Conservation (phyloP, 73 alveolate genomes). For the Blepharisma stoltei region DNA sequence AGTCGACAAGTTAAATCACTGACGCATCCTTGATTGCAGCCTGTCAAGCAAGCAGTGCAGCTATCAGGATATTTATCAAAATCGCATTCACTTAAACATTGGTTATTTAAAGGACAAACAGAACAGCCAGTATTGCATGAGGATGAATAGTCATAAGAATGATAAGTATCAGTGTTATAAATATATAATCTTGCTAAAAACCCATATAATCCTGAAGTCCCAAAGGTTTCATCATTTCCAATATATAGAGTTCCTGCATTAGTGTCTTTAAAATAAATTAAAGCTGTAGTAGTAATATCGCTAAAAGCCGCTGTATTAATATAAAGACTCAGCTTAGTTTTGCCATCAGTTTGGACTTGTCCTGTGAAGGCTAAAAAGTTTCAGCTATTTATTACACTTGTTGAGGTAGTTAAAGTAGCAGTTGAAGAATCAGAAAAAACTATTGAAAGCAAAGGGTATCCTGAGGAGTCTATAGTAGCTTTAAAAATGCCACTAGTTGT, state of each 20-base stretch:
- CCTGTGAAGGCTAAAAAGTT: neutral
- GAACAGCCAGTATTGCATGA: slow-evolving; percentile 2
- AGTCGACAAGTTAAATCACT: neutral
- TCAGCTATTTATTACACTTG: neutral
- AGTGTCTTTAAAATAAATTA: neutral
- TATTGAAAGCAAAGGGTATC: too few species aligned
- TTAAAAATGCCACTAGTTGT: too few species aligned
- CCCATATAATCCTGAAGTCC: neutral
- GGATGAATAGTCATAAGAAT: neutral
- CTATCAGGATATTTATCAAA: neutral
- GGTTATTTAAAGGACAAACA: neutral
- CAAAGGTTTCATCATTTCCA: neutral
- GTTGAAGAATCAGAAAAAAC: too few species aligned
- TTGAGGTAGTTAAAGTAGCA: too few species aligned
- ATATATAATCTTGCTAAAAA: neutral
- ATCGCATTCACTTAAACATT: neutral
- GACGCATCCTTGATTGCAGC: neutral
- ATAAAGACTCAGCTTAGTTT: neutral
- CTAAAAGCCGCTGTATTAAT: neutral
- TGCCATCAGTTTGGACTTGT: neutral
- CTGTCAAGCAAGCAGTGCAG: neutral
- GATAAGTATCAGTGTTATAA: neutral
- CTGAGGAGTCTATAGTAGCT: too few species aligned
- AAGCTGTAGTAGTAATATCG: neutral
- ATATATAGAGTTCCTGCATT: too few species aligned